These are phyloP conservation scores for Boletus speciosus DNA, from an alignment of 768 basidiomycete genomes.

Conservation along the genomic window DNA sequence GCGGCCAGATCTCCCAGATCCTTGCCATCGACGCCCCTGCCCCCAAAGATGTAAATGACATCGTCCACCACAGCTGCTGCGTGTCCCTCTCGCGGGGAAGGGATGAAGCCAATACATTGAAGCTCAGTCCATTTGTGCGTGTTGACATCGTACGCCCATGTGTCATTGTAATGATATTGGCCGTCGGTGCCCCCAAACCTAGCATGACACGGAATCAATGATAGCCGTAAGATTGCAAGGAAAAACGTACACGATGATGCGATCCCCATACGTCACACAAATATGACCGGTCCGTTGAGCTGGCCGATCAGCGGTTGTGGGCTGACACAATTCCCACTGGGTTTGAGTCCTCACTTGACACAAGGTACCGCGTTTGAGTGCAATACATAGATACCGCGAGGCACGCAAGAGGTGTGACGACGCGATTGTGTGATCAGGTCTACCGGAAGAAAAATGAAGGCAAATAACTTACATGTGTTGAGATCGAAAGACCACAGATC, in stretches of 20 bases:
- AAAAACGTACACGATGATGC: constrained; percentile 71
- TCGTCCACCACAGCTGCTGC: constrained; percentile 95
- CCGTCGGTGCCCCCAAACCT: constrained; percentile 99
- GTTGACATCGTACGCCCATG: constrained; percentile 87
- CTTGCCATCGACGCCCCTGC: constrained; percentile 94
- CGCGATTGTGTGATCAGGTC: constrained; percentile 1
- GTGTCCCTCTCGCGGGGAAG: constrained; percentile 93
- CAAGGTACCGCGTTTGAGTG: constrained; percentile 2
- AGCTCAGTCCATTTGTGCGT: constrained; percentile 87
- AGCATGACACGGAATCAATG: constrained; percentile 9
- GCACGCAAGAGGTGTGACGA: neutral
- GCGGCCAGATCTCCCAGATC: constrained; percentile 93
- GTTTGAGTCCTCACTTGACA: constrained; percentile 69
- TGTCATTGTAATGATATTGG: constrained; percentile 99
- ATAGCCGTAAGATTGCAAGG: constrained; percentile 14
- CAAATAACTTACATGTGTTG: constrained; percentile 68
- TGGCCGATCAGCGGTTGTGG: constrained; percentile 56
- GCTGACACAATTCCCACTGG: constrained; percentile 78
- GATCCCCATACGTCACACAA: constrained; percentile 77
- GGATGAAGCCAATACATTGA: constrained; percentile 94
- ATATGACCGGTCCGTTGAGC: constrained; percentile 91
- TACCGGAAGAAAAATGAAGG: neutral
- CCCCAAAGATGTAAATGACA: constrained; percentile 97
- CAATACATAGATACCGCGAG: neutral
- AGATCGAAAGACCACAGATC: constrained; percentile 97